Conservation (phyloP, 148 eudicot species). For the Vaccinium myrtillus region DNA sequence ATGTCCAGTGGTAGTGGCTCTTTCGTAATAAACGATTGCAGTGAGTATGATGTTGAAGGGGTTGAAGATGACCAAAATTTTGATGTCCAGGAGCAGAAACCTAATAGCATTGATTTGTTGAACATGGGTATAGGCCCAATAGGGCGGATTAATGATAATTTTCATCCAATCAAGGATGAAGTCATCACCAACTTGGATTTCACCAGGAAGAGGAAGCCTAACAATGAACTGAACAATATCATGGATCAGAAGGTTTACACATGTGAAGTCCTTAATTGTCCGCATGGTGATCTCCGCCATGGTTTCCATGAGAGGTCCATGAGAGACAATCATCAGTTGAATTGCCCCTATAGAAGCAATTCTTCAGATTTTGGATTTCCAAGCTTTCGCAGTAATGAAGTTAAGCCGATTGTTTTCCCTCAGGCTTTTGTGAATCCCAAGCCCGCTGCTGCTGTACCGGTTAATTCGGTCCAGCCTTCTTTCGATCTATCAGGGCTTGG, state of each 20-base stretch:
- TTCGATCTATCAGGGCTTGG: constrained; percentile 34
- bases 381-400: constrained; percentile 33
- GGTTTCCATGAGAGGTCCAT: constrained; percentile 46
- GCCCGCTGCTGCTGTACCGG: constrained; percentile 17
- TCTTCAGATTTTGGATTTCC: constrained; percentile 30
- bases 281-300: constrained; percentile 40
- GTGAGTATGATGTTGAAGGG: constrained; percentile 60
- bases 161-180: constrained; percentile 38
- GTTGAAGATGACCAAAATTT: constrained; percentile 34
- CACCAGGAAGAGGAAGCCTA: constrained; percentile 55
- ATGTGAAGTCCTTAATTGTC: constrained; percentile 53
- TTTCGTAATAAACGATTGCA: constrained; percentile 35
- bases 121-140: constrained; percentile 27
- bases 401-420: constrained; percentile 43
- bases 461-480: constrained; percentile 23
- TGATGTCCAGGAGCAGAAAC: constrained; percentile 46
- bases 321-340: constrained; percentile 55
- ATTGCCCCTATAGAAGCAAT: constrained; percentile 35
- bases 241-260: constrained; percentile 45
- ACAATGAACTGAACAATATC: constrained; percentile 30
- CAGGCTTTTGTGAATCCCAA: constrained; percentile 40
- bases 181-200: constrained; percentile 36
- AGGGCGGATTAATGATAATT: constrained; percentile 19
- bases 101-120: constrained; percentile 31
- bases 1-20: constrained; percentile 34